These are phyloP conservation scores for Biscutella laevigata DNA, from an alignment of 441 rosid genomes.

Conservation along the genomic window DNA sequence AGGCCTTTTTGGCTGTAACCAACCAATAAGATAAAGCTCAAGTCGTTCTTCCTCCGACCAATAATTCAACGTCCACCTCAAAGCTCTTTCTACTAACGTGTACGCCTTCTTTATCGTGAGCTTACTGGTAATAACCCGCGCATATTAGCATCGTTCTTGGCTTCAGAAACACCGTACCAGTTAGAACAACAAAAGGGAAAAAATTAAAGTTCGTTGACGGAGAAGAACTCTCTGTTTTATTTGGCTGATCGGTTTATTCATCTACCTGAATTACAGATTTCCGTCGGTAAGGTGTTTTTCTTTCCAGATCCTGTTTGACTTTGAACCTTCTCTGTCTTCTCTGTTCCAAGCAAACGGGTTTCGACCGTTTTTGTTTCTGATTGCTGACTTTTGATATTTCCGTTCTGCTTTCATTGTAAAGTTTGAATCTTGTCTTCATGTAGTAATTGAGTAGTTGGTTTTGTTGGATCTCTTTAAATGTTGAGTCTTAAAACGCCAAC, in stretches of 20 bases:
- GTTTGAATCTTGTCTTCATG: slow-evolving; percentile 7
- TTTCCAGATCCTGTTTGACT: slow-evolving; percentile 14
- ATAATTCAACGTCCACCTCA: slow-evolving; percentile 26
- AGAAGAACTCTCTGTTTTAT: not conserved
- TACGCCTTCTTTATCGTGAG: slow-evolving; percentile 18
- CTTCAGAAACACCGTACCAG: slow-evolving; percentile 10
- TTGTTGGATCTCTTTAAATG: slow-evolving; percentile 8
- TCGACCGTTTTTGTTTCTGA: not conserved
- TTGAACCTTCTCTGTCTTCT: slow-evolving; percentile 10
- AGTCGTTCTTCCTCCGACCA: slow-evolving; percentile 10
- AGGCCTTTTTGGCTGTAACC: slow-evolving; percentile 11
- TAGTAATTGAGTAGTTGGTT: not conserved
- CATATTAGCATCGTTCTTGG: slow-evolving; percentile 23
- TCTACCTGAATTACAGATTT: not conserved
- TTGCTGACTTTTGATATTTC: slow-evolving; percentile 11
- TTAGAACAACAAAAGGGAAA: not conserved
- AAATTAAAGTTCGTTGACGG: slow-evolving; percentile 21
- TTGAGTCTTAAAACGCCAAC: not conserved
- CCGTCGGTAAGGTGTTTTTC: not conserved
- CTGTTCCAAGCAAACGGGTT: slow-evolving; percentile 9
- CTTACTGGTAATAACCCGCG: slow-evolving; percentile 23
- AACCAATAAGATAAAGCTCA: slow-evolving; percentile 15
- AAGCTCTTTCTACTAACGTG: slow-evolving; percentile 12
- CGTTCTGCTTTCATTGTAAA: not conserved
- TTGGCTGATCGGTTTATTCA: slow-evolving; percentile 1